Evolutionary conservation across 2,329 filamentous ascomycete genomes (phyloP).

Genomic region (Fusarium burgessii): DNA sequence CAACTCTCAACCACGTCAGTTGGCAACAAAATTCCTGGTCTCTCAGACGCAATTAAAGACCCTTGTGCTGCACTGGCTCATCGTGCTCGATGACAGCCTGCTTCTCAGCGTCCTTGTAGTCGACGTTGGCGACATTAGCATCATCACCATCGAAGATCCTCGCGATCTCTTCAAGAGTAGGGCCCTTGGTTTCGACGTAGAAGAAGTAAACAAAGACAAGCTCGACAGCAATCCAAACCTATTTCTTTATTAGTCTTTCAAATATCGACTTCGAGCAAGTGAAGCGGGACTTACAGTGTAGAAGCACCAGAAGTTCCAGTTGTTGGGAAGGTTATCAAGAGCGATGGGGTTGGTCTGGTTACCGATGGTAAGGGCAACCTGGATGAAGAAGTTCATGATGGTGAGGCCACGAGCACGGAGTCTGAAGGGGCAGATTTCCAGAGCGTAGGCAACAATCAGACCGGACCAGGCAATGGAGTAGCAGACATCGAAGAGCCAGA

Average conservation of each 20-base stretch:
- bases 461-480: conserved; percentile 72
- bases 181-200: conserved; percentile 77
- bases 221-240: conserved; percentile 53
- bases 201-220: conserved; percentile 73
- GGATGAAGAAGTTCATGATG: conserved; percentile 73
- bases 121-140: conserved; percentile 44
- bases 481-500: conserved; percentile 70
- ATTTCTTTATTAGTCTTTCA: background rate
- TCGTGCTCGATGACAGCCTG: conserved; percentile 9
- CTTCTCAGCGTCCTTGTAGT: conserved; percentile 12
- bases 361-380: conserved; percentile 70
- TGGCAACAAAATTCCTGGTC: background rate
- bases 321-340: conserved; percentile 68
- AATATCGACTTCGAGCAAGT: fast-evolving
- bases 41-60: background rate
- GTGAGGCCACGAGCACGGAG: conserved; percentile 70
- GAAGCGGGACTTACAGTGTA: conserved; percentile 59
- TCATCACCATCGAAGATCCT: conserved; percentile 77
- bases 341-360: conserved; percentile 74
- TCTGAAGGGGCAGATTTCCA: conserved; percentile 70
- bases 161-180: conserved; percentile 71
- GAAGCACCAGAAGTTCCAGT: conserved; percentile 76
- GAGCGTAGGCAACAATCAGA: conserved; percentile 67
- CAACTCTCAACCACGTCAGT: no score
- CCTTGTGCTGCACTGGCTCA: conserved; percentile 5